Percentiles rank a stretch among this genome's conserved stretches.
phyloP scores from a whole-genome alignment of 108 stramenopile species.

The Craspedostauros australis region DNA sequence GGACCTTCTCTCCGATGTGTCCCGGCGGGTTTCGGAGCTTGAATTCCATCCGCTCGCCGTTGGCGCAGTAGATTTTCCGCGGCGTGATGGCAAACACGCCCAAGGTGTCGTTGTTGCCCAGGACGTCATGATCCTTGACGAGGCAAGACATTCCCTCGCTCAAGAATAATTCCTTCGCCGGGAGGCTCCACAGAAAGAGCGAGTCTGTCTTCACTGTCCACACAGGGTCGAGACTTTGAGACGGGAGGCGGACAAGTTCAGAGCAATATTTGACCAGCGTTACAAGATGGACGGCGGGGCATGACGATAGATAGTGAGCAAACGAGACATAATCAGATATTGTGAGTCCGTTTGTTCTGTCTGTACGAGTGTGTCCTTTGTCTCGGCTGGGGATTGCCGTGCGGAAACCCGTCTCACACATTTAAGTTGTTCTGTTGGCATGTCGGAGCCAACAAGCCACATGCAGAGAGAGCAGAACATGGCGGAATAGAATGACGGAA shows the following conservation, averaged over 20 bases:
- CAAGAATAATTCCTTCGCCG: conserved; percentile 50
- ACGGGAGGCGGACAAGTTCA: neutral
- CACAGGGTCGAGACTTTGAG: conserved; percentile 52
- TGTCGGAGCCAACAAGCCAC: too few relatives aligned
- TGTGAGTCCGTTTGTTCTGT: too few relatives aligned
- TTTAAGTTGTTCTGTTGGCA: too few relatives aligned
- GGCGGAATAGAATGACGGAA: too few relatives aligned
- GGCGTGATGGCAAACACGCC: conserved; percentile 42
- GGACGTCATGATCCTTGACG: conserved; percentile 62
- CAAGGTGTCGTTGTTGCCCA: conserved; percentile 46
- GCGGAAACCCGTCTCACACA: too few relatives aligned
- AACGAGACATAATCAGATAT: neutral
- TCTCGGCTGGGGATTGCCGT: too few relatives aligned
- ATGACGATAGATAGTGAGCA: neutral
- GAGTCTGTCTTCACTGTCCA: conserved; percentile 65
- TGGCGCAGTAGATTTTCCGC: conserved; percentile 35
- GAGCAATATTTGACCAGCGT: neutral
- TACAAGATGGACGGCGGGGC: neutral
- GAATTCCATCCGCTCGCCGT: conserved; percentile 59
- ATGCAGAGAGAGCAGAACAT: too few relatives aligned
- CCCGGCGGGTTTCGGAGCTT: conserved; percentile 19
- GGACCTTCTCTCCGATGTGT: neutral
- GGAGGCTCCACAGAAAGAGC: conserved; percentile 50
- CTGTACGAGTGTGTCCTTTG: too few relatives aligned
- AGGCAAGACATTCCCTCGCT: conserved; percentile 58